These are phyloP conservation scores for Niveomyces coronatus DNA, from an alignment of 2,329 filamentous ascomycete species.

Conservation along the genomic window DNA sequence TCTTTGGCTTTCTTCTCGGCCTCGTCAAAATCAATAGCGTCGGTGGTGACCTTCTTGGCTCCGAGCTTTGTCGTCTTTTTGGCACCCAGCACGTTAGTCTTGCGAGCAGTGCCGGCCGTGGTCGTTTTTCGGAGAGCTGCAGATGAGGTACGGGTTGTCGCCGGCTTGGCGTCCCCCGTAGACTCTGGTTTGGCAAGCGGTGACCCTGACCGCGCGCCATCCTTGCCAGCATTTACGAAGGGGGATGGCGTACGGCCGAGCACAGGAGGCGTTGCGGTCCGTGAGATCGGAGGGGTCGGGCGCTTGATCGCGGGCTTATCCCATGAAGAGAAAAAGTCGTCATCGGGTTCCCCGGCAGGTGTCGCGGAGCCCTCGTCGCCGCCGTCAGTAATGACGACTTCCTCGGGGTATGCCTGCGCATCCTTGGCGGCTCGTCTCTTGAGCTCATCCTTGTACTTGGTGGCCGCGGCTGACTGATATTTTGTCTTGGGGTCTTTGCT, in stretches of 20 bases:
- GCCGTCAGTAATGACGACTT: constrained; percentile 75
- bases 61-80: constrained; percentile 80
- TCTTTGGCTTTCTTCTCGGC: constrained; percentile 96
- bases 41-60: constrained; percentile 77
- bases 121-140: constrained; percentile 72
- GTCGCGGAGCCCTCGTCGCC: constrained; percentile 60
- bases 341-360: constrained; percentile 74
- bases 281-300: constrained; percentile 84
- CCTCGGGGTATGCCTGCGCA: constrained; percentile 75
- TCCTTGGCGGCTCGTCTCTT: constrained; percentile 77
- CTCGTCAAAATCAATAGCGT: constrained; percentile 90
- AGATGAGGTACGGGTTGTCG: constrained; percentile 65
- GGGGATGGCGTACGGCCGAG: constrained; percentile 79
- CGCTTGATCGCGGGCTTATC: constrained; percentile 96
- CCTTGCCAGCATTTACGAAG: constrained; percentile 72
- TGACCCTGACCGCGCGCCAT: constrained; percentile 67
- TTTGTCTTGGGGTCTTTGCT: constrained; percentile 97
- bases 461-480: constrained; percentile 86
- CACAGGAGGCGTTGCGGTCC: constrained; percentile 75
- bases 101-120: constrained; percentile 55
- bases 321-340: constrained; percentile 99
- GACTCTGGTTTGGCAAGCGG: constrained; percentile 59
- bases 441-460: constrained; percentile 96
- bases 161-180: constrained; percentile 43
- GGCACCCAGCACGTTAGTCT: constrained; percentile 73